Evolutionary conservation across 371 early-diverging fungal species (phyloP), one percentile per base, ranked within the genome.

Genomic region (Apophysomyces trapeziformis): DNA sequence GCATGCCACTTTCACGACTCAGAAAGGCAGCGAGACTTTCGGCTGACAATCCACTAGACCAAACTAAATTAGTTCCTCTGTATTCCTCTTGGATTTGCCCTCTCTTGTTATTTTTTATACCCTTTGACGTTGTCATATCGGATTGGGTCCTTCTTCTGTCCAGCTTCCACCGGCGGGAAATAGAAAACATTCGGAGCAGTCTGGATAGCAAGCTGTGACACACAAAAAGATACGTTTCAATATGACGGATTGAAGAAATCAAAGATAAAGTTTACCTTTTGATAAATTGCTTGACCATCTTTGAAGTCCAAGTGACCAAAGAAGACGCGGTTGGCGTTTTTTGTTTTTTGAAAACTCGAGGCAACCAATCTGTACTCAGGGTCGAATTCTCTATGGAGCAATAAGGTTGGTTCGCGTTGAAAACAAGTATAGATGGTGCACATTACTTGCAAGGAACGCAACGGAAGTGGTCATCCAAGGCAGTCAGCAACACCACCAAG

Each of bases 361-460:
- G 92, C 88, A 9, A 92, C 91, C 26, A 92, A 69, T 43, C 72
- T 71, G 68, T 83, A 88, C 75, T 93, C 93, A 39, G 85, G 82
- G 54, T 89, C 91, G 69, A 94, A 92, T 54, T 91, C 88, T 67
- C 93, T 94, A 68, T 43, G 35, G 39, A 63, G 66, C 13, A 35
- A 39, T 50, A 70, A 66, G 45, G 56, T 59, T 7, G 13, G 36
- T 44, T 44, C 39, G 37, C n/a, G n/a, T 61, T 39, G 7, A 5
- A n/a, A 35, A 56, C 9, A 26, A 44, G 57, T 5, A 56, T 35
- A 41, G 8, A 18, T 43, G 38, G 18, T 6, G n/a, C n/a, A 38
- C 35, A 50, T 68, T 86, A 92, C 95, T 78, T 79, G 86, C 95
- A 95, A 35, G 92, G 92, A 21, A 68, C 66, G 71, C 95, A 95